Evolutionary conservation across 371 early-diverging fungal genomes (phyloP).

Genomic region (Blakeslea trispora): DNA sequence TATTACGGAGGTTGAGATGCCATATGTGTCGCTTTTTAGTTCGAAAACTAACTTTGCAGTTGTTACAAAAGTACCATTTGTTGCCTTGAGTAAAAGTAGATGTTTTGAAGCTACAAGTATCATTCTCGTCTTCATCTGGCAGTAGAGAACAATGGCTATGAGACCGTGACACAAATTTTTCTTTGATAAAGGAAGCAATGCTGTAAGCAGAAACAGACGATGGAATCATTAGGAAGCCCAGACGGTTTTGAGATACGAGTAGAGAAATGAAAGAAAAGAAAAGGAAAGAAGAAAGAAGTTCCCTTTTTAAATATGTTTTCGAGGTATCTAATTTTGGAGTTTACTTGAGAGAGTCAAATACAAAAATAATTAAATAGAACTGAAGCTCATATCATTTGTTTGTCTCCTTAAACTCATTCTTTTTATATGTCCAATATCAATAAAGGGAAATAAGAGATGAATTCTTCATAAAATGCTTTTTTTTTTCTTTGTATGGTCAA

Average conservation of each 20-base stretch:
- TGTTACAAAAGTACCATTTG: constrained; percentile 26
- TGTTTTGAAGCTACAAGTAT: not conserved
- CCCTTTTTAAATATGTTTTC: too few species aligned
- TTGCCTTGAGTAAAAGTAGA: not conserved
- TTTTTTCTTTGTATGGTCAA: not conserved
- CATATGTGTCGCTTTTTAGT: constrained; percentile 30
- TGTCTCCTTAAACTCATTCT: not conserved
- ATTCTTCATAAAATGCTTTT: not conserved
- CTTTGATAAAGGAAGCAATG: not conserved
- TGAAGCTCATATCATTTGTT: too few species aligned
- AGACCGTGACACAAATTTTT: not conserved
- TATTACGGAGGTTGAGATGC: constrained; percentile 27
- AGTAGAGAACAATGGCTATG: not conserved
- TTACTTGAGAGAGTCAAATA: too few species aligned
- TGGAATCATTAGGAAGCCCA: not conserved
- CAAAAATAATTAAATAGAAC: too few species aligned
- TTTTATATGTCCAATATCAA: not conserved
- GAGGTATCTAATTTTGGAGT: too few species aligned
- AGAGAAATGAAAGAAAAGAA: not conserved
- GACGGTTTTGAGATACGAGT: too few species aligned
- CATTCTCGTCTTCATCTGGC: not conserved
- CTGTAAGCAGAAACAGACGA: not conserved
- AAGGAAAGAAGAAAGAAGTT: too few species aligned
- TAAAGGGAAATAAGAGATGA: not conserved
- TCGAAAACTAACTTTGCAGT: constrained; percentile 33